Evolutionary conservation across 768 basidiomycete species (phyloP), one percentile per base, ranked within the genome.

Genomic region (Termitomyces sp.): DNA sequence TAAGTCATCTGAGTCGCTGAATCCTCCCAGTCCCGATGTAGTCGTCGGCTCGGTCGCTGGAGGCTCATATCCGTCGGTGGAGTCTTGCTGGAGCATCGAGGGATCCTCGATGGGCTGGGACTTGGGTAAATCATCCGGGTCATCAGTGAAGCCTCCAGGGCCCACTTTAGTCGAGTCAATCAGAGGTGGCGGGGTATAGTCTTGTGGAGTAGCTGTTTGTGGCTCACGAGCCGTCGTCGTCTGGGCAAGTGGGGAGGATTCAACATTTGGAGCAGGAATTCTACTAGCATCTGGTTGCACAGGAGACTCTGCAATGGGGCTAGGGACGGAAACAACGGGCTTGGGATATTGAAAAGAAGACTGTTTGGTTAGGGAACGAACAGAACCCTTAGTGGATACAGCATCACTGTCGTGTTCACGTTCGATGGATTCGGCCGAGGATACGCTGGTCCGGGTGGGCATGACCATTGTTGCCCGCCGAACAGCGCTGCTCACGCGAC

Each of bases 231-330:
- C 32, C 16, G 56, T 43, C 16, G 62, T 23, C 4, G 65, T 58
- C 13, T 70, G 72, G 33, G 69, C 65, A 27, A 80, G 71, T 23
- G 80, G 79, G 22, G 83, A 80, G 27, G 73, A 73, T 0, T 68
- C 76, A 20, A 65, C 50, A 4, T 63, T 62, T 7, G 63, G 54
- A 29, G 70, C 63, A 59, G 29, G 71, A 56, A 3, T 72, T 77
- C 13, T 35, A 3, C 2, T 18, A 18, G 75, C 80, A 9, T 74
- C 78, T 61, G 85, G 84, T 23, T 84, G 77, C 7, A 76, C 77
- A 27, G 87, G 86, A 2, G 85, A 88, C 64, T 90, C 88, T 1
- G 81, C 75, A 54, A 90, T 88, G 3, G 88, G 86, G 56, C 83
- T 85, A 11, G 85, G 84, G 12, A 25, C 63, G 43, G 12, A 63